Conservation (phyloP, 202 grass and related monocot species). For the Carex arenaria region DNA sequence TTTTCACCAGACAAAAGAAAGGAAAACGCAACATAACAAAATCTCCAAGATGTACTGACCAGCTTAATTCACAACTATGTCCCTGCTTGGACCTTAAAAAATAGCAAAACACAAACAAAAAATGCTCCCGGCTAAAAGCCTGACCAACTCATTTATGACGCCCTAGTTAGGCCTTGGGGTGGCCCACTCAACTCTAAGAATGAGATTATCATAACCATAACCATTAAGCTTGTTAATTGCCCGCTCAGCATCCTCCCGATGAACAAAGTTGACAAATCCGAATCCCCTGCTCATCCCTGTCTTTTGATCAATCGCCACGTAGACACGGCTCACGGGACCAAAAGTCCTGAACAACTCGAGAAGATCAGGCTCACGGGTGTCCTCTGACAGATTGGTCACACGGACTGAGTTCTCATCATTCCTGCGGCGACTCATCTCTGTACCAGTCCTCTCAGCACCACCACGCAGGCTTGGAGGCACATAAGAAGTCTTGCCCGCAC, state of each 20-base stretch:
- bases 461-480: constrained; percentile 80
- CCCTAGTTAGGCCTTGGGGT: constrained; percentile 23
- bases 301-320: constrained; percentile 49
- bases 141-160: background rate
- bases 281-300: constrained; percentile 67
- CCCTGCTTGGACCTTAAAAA: background rate
- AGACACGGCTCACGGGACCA: constrained; percentile 37
- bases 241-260: constrained; percentile 63
- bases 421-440: constrained; percentile 35
- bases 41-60: background rate
- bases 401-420: constrained; percentile 50
- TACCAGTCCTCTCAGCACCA: constrained; percentile 32
- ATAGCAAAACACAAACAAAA: background rate
- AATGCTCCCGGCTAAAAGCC: background rate
- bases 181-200: constrained; percentile 40
- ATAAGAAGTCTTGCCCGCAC: constrained; percentile 60
- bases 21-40: background rate
- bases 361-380: constrained; percentile 40
- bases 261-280: constrained; percentile 89
- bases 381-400: constrained; percentile 57
- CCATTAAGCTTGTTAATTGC: constrained; percentile 43
- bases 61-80: background rate
- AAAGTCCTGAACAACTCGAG: constrained; percentile 37
- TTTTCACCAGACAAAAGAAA: background rate
- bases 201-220: constrained; percentile 41